Conservation (phyloP, 2,329 filamentous ascomycete genomes). For the Exophiala lecanii-corni region DNA sequence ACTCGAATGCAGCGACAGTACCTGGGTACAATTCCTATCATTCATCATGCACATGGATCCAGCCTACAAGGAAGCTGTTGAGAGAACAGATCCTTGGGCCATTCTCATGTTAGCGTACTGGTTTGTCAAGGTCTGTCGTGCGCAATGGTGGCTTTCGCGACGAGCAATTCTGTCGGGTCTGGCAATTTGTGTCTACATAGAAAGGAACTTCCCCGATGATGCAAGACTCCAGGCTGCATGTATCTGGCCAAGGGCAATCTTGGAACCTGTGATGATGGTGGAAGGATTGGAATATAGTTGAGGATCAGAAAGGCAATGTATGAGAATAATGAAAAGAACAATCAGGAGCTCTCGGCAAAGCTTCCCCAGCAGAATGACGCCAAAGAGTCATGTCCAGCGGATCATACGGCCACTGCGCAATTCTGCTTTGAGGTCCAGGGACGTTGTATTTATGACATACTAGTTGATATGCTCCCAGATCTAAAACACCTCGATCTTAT, state of each 20-base stretch:
- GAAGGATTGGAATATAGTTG: not conserved
- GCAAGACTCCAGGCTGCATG: slow-evolving; percentile 4
- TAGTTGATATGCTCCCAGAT: no score
- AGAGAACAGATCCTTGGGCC: slow-evolving; percentile 49
- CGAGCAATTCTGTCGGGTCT: slow-evolving; percentile 47
- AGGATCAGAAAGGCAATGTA: no score
- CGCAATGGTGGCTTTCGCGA: slow-evolving; percentile 47
- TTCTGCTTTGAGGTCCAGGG: no score
- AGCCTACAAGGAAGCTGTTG: slow-evolving; percentile 44
- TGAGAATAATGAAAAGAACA: no score
- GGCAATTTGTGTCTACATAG: slow-evolving; percentile 45
- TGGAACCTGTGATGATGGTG: not conserved
- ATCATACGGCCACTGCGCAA: no score
- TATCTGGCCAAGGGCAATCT: not conserved
- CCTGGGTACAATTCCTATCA: slow-evolving; percentile 42
- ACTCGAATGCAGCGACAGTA: slow-evolving; percentile 36
- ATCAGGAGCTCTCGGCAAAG: not conserved
- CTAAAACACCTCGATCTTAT: no score
- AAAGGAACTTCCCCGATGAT: slow-evolving; percentile 28
- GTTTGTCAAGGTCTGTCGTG: slow-evolving; percentile 46
- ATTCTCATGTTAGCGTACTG: slow-evolving; percentile 55
- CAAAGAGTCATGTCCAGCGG: slow-evolving; percentile 60
- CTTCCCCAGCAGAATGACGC: slow-evolving; percentile 39
- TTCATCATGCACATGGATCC: slow-evolving; percentile 46
- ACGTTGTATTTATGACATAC: no score